Conservation (phyloP, 495 filamentous ascomycete species). For the Sphaerosporella brunnea region DNA sequence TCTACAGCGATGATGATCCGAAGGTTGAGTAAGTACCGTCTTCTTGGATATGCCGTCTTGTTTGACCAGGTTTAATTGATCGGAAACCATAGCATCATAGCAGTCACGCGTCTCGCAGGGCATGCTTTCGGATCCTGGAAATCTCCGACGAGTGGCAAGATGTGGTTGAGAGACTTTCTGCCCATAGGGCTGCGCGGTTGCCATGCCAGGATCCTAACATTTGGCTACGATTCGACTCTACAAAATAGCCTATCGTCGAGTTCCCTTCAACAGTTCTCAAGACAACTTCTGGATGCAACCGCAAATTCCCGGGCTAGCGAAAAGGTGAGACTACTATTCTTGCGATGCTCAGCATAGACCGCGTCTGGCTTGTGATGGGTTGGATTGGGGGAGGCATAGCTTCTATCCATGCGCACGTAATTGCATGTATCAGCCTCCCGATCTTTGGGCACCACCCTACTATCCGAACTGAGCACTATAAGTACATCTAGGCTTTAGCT, state of each 20-base stretch:
- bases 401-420: too few species aligned
- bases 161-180: conserved; percentile 16
- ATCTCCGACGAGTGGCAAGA: not conserved
- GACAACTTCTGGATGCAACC: not conserved
- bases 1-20: not conserved
- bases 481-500: too few species aligned
- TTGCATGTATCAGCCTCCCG: too few species aligned
- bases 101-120: conserved; percentile 3
- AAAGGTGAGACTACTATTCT: not conserved
- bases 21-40: not conserved
- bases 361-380: too few species aligned
- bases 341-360: too few species aligned
- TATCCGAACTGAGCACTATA: too few species aligned
- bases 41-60: not conserved
- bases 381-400: too few species aligned
- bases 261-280: not conserved
- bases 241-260: not conserved
- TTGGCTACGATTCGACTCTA: conserved; percentile 12
- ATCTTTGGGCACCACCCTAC: too few species aligned
- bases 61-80: not conserved
- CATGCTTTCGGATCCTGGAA: conserved; percentile 11
- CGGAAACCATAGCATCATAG: conserved; percentile 2
- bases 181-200: not conserved
- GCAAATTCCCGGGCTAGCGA: not conserved
- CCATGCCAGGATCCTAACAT: conserved; percentile 5